phyloP scores from a whole-genome alignment of 2,329 filamentous ascomycete genomes.

The Penicillium brevicompactum region DNA sequence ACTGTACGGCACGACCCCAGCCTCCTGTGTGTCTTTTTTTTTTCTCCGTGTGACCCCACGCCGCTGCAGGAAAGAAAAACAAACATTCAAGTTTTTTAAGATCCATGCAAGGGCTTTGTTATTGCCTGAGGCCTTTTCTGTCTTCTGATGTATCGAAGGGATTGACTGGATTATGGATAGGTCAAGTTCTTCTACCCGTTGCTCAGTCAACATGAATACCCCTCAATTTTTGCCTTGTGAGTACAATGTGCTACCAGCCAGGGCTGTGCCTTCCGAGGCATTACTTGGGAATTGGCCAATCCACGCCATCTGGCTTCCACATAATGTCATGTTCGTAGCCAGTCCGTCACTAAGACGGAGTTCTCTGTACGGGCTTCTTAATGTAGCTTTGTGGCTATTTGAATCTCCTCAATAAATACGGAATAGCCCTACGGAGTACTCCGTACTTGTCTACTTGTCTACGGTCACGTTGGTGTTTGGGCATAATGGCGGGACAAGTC shows the following conservation, averaged over 20 bases:
- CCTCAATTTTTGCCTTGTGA: background rate
- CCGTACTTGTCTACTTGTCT: background rate
- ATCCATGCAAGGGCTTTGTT: conserved; percentile 6
- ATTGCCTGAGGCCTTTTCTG: background rate
- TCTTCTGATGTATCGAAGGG: background rate
- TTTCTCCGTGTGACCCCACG: conserved; percentile 17
- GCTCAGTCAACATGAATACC: conserved; percentile 8
- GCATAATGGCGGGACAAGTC: too few species aligned
- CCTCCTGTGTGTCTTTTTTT: conserved; percentile 20
- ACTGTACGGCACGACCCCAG: conserved; percentile 11
- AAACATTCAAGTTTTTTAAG: conserved; percentile 8
- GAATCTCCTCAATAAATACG: too few species aligned
- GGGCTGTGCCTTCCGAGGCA: background rate
- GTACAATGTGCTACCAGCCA: too few species aligned
- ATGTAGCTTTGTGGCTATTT: too few species aligned
- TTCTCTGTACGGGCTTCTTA: too few species aligned
- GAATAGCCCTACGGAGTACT: background rate
- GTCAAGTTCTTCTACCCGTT: conserved; percentile 1
- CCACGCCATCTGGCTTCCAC: background rate
- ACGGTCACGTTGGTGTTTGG: too few species aligned
- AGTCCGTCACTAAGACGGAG: too few species aligned
- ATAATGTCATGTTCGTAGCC: too few species aligned
- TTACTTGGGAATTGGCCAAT: background rate
- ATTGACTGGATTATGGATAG: background rate
- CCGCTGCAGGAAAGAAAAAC: conserved; percentile 7